Base-by-base conservation (phyloP, 1,284 basidiomycete species). In the Phenoliferia sp. region DNA sequence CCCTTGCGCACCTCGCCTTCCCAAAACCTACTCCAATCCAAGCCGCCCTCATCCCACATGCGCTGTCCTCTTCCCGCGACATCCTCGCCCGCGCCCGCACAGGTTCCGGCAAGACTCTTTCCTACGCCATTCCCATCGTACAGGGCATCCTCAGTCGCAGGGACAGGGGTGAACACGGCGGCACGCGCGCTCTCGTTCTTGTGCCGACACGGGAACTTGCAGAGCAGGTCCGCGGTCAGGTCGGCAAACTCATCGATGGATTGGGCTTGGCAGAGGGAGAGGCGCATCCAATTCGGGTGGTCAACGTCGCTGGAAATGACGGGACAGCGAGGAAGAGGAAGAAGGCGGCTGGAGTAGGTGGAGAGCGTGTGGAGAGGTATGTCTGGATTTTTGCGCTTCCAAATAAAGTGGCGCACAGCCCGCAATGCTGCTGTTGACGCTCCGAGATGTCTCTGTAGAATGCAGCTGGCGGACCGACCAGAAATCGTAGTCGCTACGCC, bases 71-170 rank as follows among this genome's bases (percentile, higher is more conserved):
- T 78, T 88, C 90, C 71, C 86, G 88, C 61, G 96, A 99, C 80
- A 90, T 99, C 63, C 85, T 99, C 31, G 95, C 94, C 6, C 85
- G 92, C 36, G 94, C 96, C 3, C 85, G 92, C 44, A 99, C 96
- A 1, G 96, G 96, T 17, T 94, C 90, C 67, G 96, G 96, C 58
- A 99, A 99, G 83, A 99, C 96, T 0, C 90, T 92, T 1, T 94
- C 96, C 3, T 99, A 99, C 79, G 92, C 88, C 70, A 85, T 99
- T 5, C 95, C 96, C 0, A 80, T 94, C 22, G 82, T 93, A 0
- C 95, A 99, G 78, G 94, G 92, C 78, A 88, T 99, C 35, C 77
- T 99, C 62, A 26, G 59, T 16, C 80, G 69, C 78, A 78, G 69
- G 36, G 55, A 70, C 62, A 57, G 64, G 44, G 35, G 64, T 60